Base-by-base conservation (phyloP, 768 basidiomycete species). In the Trametes coccinea region DNA sequence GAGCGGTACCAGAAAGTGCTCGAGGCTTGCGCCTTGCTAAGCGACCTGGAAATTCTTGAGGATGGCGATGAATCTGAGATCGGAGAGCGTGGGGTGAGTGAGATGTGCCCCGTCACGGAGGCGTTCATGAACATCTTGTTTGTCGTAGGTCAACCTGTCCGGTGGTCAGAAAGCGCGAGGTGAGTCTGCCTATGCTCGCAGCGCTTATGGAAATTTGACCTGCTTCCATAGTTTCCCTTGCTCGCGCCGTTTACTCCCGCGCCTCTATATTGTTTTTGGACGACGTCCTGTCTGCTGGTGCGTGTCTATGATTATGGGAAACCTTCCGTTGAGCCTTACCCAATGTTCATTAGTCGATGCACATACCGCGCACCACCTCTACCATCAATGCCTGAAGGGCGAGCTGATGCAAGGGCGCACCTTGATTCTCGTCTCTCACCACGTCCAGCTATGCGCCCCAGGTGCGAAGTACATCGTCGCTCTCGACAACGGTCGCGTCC, bases 11-110 rank as follows among this genome's bases (percentile, higher is more conserved):
- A 83, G 60, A 82, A 82, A 66, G 93, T 92, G 6, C 76, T 96
- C 5, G 86, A 92, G 66, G 71, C 66, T 46, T 85, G 84, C 61
- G 90, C 92, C 0, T 78, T 95, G 22, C 76, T 87, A 22, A 83
- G 79, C 57, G 92, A 95, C 69, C 78, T 95, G 37, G 83, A 86
- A 52, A 92, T 94, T 57, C 77, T 95, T 14, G 93, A 94, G 70
- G 92, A 94, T 67, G 91, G 92, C 0, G 92, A 94, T 66, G 87
- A 90, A 66, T 86, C 91, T 0, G 92, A 94, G 73, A 93, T 93
- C 56, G 92, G 92, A 17, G 92, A 93, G 76, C 86, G 90, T 34
- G 92, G 92, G 29, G 91, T 91, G 69, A 74, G 65, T 64, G 27
- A 50, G 14, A 14, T 11, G 13, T 22, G 22, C 22, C 3, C 17